Evolutionary conservation across 2,329 filamentous ascomycete genomes (phyloP), one percentile per base, ranked within the genome.

Genomic region (Talaromyces funiculosus): DNA sequence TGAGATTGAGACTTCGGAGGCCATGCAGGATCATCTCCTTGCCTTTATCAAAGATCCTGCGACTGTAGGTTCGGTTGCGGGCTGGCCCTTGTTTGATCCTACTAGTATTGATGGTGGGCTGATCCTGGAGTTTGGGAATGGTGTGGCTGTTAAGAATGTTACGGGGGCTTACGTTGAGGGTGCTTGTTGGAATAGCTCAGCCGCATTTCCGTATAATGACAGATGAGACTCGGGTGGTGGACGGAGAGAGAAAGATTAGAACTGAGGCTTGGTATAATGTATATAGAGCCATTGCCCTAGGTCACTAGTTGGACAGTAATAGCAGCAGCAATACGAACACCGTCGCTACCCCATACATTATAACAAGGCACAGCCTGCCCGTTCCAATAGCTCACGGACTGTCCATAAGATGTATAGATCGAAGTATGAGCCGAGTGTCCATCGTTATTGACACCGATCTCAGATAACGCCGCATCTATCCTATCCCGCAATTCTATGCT

Each of bases 301-400:
- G 20, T 14, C 18, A 9, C 51, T n/a, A 35, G 8, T 20, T 57
- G 49, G 10, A 78, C 42, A 55, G 75, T 66, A 37, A 77, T 63
- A 12, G 68, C 76, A 14, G 74, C 77, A 40, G 66, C 67, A 58
- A 79, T 63, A 59, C 62, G 64, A 51, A 63, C 64, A 22, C 73
- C 76, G 47, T 69, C 61, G 18, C 63, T 58, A 4, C 75, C 75
- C 74, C 75, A 79, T 37, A 79, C 68, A 40, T 71, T 71, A 61
- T 67, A 70, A 65, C 76, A 79, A 9, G 77, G 77, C 24, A 80
- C 64, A 40, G 78, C 64, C 60, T 78, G 77, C 8, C 71, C 72
- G 12, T 64, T 60, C 67, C 69, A 72, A 20, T 58, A 53, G 4
- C 62, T 61, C 26, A 63, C 59, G 4, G 63, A 35, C 37, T 74